Base-by-base conservation (phyloP, 768 basidiomycete species). In the Mycena indigotica region DNA sequence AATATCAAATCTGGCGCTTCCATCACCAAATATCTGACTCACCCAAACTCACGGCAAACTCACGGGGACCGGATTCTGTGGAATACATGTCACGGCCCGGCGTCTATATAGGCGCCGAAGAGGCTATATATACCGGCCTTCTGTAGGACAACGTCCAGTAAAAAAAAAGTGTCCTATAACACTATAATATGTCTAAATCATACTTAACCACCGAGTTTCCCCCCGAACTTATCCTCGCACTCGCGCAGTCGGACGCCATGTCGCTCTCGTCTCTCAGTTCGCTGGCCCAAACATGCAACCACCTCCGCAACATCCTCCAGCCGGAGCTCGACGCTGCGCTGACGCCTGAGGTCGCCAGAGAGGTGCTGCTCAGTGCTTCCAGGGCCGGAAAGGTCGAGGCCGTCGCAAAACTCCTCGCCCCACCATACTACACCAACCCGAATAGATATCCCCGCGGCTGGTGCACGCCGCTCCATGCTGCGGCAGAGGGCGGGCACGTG, bases 381-480 rank as follows among this genome's bases (percentile, higher is more conserved):
- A 10, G 25, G 35, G 5, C 10, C 5, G 48, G 48, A 12, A 50
- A 50, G 23, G 12, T 23, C 15, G 30, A 38, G 16, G 28, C 24
- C 32, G 52, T 40, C 16, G 23, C 30, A 3, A 40, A 40, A 5
- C 52, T 53, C 21, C 38, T 53, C 35, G 17, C 35, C 1, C 50
- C 17, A n/a, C 50, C 50, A 16, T 21, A 15, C 29, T 25, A 16
- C 10, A 15, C 26, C 12, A 28, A 54, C 17, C 39, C 41, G 15
- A 54, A 54, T 5, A 25, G 17, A 17, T 23, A 26, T 21, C 3
- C 3, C 2, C 13, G 28, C 3, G 4, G 17, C 5, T 12, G n/a
- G 8, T 26, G 45, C 5, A 38, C 55, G 12, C 55, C 55, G 12
- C 49, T 50, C 5, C 55, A 56, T 32, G 45, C 29, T 10, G 55